Percentiles rank a stretch among this genome's conserved stretches.
phyloP scores from a whole-genome alignment of 2,329 filamentous ascomycete species.

The Cordyceps cateniannulata region DNA sequence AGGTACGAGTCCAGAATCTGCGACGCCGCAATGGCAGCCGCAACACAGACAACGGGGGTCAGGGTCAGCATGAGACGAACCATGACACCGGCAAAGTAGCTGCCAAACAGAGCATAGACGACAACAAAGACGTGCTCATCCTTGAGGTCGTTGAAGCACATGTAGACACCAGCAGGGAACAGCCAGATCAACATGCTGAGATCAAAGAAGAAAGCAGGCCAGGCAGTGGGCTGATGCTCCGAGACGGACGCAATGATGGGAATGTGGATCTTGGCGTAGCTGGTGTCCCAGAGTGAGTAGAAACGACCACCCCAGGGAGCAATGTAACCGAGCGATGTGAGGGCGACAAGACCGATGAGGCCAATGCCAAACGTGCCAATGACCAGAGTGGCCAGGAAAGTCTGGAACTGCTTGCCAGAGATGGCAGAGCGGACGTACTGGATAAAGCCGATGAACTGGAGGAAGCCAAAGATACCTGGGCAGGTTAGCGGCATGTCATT shows the following conservation, averaged over 20 bases:
- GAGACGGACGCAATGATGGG: conserved; percentile 99
- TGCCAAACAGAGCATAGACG: conserved; percentile 92
- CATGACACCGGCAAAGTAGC: conserved; percentile 99
- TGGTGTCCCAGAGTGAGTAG: conserved; percentile 98
- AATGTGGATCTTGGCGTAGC: conserved; percentile 96
- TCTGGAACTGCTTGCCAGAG: conserved; percentile 89
- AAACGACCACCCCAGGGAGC: conserved; percentile 98
- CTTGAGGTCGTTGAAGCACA: conserved; percentile 89
- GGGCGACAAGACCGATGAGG: conserved; percentile 68
- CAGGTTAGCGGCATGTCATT: background rate
- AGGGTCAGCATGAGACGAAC: conserved; percentile 97
- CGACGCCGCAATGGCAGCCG: conserved; percentile 82
- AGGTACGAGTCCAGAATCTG: conserved; percentile 85
- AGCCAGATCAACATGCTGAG: conserved; percentile 98
- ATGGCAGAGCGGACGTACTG: conserved; percentile 86
- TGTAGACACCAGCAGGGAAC: conserved; percentile 95
- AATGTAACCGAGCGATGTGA: conserved; percentile 85
- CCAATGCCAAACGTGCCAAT: conserved; percentile 67
- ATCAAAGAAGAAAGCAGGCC: conserved; percentile 99
- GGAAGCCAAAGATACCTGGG: conserved; percentile 84
- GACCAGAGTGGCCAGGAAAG: conserved; percentile 71
- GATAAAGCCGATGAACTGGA: conserved; percentile 88
- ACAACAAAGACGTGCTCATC: conserved; percentile 98
- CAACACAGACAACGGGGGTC: conserved; percentile 92
- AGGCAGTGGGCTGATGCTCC: conserved; percentile 96